Evolutionary conservation across 2,329 filamentous ascomycete genomes (phyloP).

Genomic region (Pseudogymnoascus sp.): DNA sequence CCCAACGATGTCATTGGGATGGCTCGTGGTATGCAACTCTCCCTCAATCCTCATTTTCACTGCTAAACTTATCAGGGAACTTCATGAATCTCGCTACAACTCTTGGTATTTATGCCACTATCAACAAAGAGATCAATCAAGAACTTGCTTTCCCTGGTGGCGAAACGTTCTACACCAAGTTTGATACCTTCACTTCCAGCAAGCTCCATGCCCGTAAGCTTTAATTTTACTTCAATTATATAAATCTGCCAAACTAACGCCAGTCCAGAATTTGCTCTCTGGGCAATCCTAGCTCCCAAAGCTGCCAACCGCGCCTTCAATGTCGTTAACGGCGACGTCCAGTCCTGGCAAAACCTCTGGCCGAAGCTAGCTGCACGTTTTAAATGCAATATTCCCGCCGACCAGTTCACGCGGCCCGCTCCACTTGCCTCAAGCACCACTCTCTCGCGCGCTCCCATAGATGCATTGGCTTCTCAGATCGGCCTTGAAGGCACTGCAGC

Average conservation of each 20-base stretch:
- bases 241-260: background rate
- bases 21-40: slow-evolving; percentile 24
- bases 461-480: slow-evolving; percentile 17
- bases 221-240: background rate
- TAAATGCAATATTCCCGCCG: slow-evolving; percentile 16
- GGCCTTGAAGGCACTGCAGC: slow-evolving; percentile 21
- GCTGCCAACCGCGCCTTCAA: slow-evolving; percentile 35
- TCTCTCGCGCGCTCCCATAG: slow-evolving; percentile 19
- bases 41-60: background rate
- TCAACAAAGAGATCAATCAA: slow-evolving; percentile 27
- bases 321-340: slow-evolving; percentile 32
- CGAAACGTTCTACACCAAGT: background rate
- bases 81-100: slow-evolving; percentile 27
- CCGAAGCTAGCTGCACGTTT: slow-evolving; percentile 32
- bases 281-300: slow-evolving; percentile 13
- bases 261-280: slow-evolving; percentile 4
- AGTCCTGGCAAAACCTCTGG: slow-evolving; percentile 34
- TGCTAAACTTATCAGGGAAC: slow-evolving; percentile 17
- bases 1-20: slow-evolving; percentile 39
- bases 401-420: background rate
- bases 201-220: background rate
- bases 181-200: background rate
- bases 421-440: background rate
- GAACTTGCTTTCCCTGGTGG: slow-evolving; percentile 29
- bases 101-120: slow-evolving; percentile 20